Evolutionary conservation across 805 yeast genomes (phyloP), one percentile per base, ranked within the genome.

Genomic region (Komagataella mondaviorum): DNA sequence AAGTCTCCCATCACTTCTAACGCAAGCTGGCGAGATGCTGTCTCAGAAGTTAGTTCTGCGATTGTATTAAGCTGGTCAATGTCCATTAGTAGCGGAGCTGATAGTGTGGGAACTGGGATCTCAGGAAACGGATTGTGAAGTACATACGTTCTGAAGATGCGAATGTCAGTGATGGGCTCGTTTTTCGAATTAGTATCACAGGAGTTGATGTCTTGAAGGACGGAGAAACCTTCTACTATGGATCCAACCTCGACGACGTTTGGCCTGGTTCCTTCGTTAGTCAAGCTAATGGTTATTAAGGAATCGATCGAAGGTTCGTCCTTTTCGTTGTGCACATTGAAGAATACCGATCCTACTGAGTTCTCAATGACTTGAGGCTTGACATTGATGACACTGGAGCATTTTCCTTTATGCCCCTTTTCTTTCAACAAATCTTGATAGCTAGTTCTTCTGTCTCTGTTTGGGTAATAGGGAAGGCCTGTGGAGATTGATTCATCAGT

Each of bases 1-100:
- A 83, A 55, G 56, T 83, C 88, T 0, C 86, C 86, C 47, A 83
- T 67, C 54, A 82, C 64, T 57, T 83, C 87, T 48, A 83, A 63
- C 0, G 87, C 75, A 39, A 83, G 60, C 1, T 86, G 85, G 52
- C 78, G 78, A 2, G 81, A 67, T 3, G 70, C 64, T 1, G 81
- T 71, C 43, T 65, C 70, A 20, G 64, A 53, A 17, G 54, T 54
- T 14, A 59, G 60, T 22, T 55, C 62, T 6, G 58, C 62, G 1
- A 55, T 58, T 14, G 54, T 61, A 2, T 62, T 55, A 6, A 47
- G 55, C 7, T 46, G 59, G 12, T 55, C 62, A 44, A 44, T 51
- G 16, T 56, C 61, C 10, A 63, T 55, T 55, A 23, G 66, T 59
- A 49, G 68, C 59, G 54, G 73, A 51, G 57, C 70, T 67, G 55